Conservation (phyloP, 202 grass and related monocot species). For the Panicum virgatum region DNA sequence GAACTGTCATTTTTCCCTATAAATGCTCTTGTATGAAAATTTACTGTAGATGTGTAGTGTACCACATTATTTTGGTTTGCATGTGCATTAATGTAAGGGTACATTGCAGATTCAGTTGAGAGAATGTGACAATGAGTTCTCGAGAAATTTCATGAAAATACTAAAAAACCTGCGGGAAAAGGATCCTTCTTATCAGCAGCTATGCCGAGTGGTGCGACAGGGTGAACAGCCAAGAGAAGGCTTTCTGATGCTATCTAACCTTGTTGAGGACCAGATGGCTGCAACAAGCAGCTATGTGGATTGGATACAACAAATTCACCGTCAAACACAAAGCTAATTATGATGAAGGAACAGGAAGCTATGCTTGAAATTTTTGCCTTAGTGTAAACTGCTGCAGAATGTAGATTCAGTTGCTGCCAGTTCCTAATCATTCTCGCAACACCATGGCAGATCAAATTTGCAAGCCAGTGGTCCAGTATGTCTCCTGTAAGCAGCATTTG, state of each 20-base stretch:
- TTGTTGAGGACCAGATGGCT: conserved; percentile 82
- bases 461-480: neutral
- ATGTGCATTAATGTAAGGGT: neutral
- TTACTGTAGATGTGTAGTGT: neutral
- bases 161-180: conserved; percentile 59
- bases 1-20: neutral
- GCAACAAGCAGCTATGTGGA: conserved; percentile 74
- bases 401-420: conserved; percentile 36
- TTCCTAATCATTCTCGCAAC: neutral
- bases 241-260: conserved; percentile 77
- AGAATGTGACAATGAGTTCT: conserved; percentile 54
- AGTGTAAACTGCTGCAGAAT: conserved; percentile 39
- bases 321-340: conserved; percentile 84
- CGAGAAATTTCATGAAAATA: conserved; percentile 62
- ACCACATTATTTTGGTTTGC: neutral
- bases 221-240: conserved; percentile 93
- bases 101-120: conserved; percentile 62
- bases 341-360: neutral
- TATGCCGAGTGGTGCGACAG: conserved; percentile 72
- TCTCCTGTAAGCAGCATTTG: conserved; percentile 30
- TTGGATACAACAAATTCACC: conserved; percentile 84
- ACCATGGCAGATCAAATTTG: neutral
- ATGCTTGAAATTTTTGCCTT: conserved; percentile 30
- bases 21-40: neutral
- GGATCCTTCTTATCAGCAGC: conserved; percentile 68